Conservation (phyloP, 192 early-diverging fungal genomes). For the Coemansia nantahalensis region DNA sequence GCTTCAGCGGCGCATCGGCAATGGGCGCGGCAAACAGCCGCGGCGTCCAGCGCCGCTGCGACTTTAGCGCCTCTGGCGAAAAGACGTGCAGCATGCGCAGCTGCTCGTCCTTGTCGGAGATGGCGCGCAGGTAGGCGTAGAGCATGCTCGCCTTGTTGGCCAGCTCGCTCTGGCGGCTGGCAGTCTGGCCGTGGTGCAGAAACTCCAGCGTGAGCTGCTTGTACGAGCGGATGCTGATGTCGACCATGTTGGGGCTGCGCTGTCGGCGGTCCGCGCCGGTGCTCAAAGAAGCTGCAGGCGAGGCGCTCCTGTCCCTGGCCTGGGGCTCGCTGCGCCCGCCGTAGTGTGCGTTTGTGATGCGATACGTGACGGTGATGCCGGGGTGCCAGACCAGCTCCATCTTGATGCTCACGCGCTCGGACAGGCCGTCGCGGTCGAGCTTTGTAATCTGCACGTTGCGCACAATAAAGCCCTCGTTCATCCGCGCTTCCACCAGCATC, state of each 20-base stretch:
- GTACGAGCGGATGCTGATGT: slow-evolving; percentile 50
- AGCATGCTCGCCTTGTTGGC: slow-evolving; percentile 36
- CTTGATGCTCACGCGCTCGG: slow-evolving; percentile 60
- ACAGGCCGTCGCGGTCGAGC: slow-evolving; percentile 30
- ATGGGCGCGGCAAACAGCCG: slow-evolving; percentile 29
- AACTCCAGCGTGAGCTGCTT: slow-evolving; percentile 46
- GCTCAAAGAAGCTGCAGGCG: too few relatives aligned
- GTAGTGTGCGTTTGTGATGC: slow-evolving; percentile 54
- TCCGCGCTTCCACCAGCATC: slow-evolving; percentile 61
- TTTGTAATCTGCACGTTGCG: slow-evolving; percentile 55
- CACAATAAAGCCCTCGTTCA: slow-evolving; percentile 70
- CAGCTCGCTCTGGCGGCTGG: slow-evolving; percentile 24
- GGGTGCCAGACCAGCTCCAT: slow-evolving; percentile 71
- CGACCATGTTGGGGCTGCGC: slow-evolving; percentile 44
- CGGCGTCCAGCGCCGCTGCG: slow-evolving; percentile 12
- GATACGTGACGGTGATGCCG: slow-evolving; percentile 73
- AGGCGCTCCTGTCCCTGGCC: neutral
- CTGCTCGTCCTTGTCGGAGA: slow-evolving; percentile 41
- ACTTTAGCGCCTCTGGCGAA: slow-evolving; percentile 5
- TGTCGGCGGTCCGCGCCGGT: slow-evolving; percentile 41
- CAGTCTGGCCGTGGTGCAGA: slow-evolving; percentile 14
- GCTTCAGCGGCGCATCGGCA: slow-evolving; percentile 2
- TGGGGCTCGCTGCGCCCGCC: slow-evolving; percentile 2
- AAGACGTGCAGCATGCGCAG: slow-evolving; percentile 32
- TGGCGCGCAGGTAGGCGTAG: slow-evolving; percentile 35